Base-by-base conservation (phyloP, 805 yeast species). In the Barnettozyma wickerhamii region DNA sequence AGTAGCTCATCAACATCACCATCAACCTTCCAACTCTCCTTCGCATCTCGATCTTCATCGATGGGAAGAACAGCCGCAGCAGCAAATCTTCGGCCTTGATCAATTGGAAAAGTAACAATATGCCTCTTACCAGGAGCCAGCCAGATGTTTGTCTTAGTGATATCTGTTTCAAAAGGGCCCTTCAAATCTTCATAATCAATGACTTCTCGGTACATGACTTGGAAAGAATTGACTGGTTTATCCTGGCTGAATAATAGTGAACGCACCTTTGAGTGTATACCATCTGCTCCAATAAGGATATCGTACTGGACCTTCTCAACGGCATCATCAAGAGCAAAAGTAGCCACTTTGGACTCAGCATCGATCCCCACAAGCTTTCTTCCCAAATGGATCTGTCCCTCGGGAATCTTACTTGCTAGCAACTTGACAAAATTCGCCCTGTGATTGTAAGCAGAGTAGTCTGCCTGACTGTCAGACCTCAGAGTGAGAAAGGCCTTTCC, bases 241-340 rank as follows among this genome's bases (percentile, higher is more conserved):
- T 32, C 35, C 21, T 32, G 26, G 15, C 35, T 32, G 14, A 32
- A 32, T 7, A 32, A 4, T 5, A 32, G 17, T 13, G 35, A 32
- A 20, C 35, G 20, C 3, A 32, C 35, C 14, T 32, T 32, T 20
- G 35, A 32, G 17, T 32, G 35, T 6, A 32, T 32, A 12, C 35
- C 35, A 32, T 32, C 35, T 4, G 35, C 35, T n/a, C 35, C 35
- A 32, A 32, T 32, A 5, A 32, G 15, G 13, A 32, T 32, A 13
- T 32, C 35, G 13, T 7, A 32, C 13, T 32, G 12, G 15, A 32
- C 27, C 6, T 20, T 13, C 15, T 32, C 35, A 12, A 9, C 10
- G n/a, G 24, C 33, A 32, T 31, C 33, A 9, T 14, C 33, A 7
- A 30, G 7, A 5, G 18, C 5, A 14, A 30, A 30, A 5, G 21